Percentiles rank a stretch among this genome's conserved stretches.
Conservation (phyloP, 2,329 filamentous ascomycete genomes). For the Hirsutella thompsonii region DNA sequence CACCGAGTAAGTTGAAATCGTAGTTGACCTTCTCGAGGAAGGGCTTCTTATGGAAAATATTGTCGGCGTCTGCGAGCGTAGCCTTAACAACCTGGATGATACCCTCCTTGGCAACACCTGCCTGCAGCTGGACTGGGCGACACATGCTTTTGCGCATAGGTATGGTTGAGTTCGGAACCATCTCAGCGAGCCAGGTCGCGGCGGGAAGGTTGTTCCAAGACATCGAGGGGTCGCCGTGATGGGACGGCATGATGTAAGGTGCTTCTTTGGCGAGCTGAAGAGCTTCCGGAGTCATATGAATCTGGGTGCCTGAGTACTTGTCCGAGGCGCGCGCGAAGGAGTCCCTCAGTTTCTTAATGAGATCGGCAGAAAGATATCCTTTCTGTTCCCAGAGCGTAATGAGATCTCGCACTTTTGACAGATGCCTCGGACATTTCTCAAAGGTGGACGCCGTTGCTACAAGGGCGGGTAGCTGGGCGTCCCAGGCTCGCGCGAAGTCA, state of each 20-base stretch:
- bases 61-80: constrained; percentile 56
- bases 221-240: constrained; percentile 60
- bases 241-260: constrained; percentile 60
- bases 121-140: constrained; percentile 55
- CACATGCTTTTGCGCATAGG: constrained; percentile 62
- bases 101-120: constrained; percentile 54
- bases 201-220: constrained; percentile 77
- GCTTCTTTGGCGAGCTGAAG: constrained; percentile 36
- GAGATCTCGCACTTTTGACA: constrained; percentile 49
- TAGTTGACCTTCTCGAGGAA: constrained; percentile 31
- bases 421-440: constrained; percentile 50
- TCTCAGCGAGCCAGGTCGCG: constrained; percentile 65
- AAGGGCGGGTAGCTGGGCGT: constrained; percentile 49
- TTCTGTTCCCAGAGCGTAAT: constrained; percentile 60
- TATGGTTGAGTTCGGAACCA: constrained; percentile 61
- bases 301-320: constrained; percentile 8
- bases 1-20: constrained; percentile 68
- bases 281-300: constrained; percentile 11
- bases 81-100: constrained; percentile 56
- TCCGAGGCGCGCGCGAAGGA: constrained; percentile 31
- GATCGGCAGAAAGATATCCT: constrained; percentile 42
- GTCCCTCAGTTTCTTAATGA: constrained; percentile 46
- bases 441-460: constrained; percentile 43
- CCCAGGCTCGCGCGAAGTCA: constrained; percentile 42
- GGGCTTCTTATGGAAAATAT: constrained; percentile 47